These are phyloP conservation scores for Amyloporia xantha DNA, from an alignment of 768 basidiomycete species.

Conservation along the genomic window DNA sequence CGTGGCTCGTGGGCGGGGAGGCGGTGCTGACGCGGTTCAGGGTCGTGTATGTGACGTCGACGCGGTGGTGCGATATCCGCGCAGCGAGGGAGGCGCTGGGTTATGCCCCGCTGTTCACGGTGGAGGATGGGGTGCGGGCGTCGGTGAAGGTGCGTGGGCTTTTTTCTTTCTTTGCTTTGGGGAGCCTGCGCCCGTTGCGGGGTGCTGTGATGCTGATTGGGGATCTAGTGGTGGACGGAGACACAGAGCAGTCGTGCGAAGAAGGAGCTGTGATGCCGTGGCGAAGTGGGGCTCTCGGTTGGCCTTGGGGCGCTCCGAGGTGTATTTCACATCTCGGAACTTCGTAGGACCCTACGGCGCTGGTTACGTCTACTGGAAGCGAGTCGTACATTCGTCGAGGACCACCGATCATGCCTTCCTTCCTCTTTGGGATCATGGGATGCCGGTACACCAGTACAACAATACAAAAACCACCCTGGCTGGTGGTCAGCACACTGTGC, in stretches of 20 bases:
- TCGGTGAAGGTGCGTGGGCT: background rate
- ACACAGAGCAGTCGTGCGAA: background rate
- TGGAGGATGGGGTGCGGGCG: background rate
- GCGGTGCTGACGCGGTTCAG: slow-evolving; percentile 36
- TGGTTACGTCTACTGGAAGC: no score
- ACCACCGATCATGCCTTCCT: no score
- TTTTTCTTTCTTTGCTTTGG: background rate
- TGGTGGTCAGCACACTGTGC: no score
- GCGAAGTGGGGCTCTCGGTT: background rate
- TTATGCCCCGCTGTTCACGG: background rate
- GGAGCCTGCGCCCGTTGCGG: background rate
- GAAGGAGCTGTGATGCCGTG: background rate
- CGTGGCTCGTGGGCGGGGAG: slow-evolving; percentile 35
- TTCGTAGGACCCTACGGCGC: no score
- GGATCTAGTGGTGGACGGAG: background rate
- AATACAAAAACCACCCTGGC: no score
- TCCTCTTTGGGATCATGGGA: no score
- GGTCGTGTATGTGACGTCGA: slow-evolving; percentile 34
- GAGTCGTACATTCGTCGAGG: no score
- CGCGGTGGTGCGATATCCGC: slow-evolving; percentile 47
- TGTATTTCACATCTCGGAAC: background rate
- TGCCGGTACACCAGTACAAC: no score
- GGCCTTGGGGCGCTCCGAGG: background rate
- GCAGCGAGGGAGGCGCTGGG: slow-evolving; percentile 34
- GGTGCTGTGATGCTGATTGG: background rate